Base-by-base conservation (phyloP, 2,329 filamentous ascomycete genomes). In the Phialocephala subalpina region DNA sequence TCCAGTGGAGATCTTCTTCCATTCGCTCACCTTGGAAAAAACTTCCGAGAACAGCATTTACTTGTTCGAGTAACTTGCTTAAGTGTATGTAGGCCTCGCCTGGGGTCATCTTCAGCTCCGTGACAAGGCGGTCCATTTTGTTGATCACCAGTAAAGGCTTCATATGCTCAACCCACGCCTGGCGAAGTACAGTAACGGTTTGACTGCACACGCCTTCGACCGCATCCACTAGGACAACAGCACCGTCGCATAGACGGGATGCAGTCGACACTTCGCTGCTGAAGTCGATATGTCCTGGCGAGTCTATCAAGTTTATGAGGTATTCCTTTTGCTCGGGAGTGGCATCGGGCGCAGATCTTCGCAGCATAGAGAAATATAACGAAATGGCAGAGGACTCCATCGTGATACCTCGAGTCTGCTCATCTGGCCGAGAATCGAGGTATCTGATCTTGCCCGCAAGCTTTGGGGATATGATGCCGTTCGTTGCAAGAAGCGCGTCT, bases 351-450 rank as follows among this genome's bases (percentile, higher is more conserved):
- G 87, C 83, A 42, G 87, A 82, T 72, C 93, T 88, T 72, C 94
- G 87, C 62, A 97, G 82, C 86, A 98, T 93, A 40, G 94, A 97
- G 78, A 99, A 99, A 80, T 92, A 97, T 38, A 99, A 84, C 0
- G 96, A 98, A 70, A 99, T 99, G 68, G 96, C 96, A 6, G 95
- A 98, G 0, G 96, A 98, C 79, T 99, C 96, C 96, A 99, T 99
- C n/a, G 96, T 99, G 76, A 99, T 99, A 64, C 96, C 96, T 70
- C 96, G 91, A 18, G 92, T 87, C 80, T 99, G 96, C 79, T 99
- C 96, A 80, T 99, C 96, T 1, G 95, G 95, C 52, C 96, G 86
- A 25, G 96, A 98, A 81, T 99, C 96, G 66, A 99, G 89, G 76
- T 98, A 99, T 72, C 96, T 91, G 80, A 99, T 97, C 84, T 98